Percentiles rank a stretch among this genome's conserved stretches.
Conservation (phyloP, 2,329 filamentous ascomycete species). For the Talaromyces marneffei region DNA sequence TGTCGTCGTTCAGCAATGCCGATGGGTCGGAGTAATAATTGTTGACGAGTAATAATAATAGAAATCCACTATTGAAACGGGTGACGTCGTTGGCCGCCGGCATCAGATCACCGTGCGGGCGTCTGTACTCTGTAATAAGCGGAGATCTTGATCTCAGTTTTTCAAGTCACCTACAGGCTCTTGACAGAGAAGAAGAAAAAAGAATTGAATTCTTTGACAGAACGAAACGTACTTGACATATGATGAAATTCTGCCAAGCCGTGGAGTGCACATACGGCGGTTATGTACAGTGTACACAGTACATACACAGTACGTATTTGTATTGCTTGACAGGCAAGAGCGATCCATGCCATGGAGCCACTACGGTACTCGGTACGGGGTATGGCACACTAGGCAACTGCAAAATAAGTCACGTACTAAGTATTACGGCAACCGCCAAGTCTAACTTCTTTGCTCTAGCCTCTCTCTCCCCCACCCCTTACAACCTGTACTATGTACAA, state of each 20-base stretch:
- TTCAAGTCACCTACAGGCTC: neutral
- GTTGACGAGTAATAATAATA: neutral
- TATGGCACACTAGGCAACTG: neutral
- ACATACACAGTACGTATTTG: neutral
- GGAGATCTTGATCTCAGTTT: neutral
- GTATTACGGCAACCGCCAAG: neutral
- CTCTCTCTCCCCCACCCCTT: neutral
- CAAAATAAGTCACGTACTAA: no score
- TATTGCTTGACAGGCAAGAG: neutral
- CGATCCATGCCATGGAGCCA: neutral
- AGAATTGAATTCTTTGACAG: neutral
- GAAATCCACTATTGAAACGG: neutral
- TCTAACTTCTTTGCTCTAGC: neutral
- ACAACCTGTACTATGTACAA: neutral
- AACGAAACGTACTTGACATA: neutral
- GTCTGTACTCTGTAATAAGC: neutral
- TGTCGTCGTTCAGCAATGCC: neutral
- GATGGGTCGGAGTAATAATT: neutral
- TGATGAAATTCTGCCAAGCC: neutral
- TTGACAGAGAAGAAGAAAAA: neutral
- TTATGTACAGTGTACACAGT: no score
- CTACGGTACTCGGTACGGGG: no score
- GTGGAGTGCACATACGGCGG: neutral
- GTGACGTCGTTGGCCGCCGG: slow-evolving; percentile 2
- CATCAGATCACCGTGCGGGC: neutral